A percentile compares a stretch with the other conserved stretches of the same genome.
Evolutionary conservation across 169 alveolate genomes (phyloP).

Genomic region (Plasmodium yoelii): DNA sequence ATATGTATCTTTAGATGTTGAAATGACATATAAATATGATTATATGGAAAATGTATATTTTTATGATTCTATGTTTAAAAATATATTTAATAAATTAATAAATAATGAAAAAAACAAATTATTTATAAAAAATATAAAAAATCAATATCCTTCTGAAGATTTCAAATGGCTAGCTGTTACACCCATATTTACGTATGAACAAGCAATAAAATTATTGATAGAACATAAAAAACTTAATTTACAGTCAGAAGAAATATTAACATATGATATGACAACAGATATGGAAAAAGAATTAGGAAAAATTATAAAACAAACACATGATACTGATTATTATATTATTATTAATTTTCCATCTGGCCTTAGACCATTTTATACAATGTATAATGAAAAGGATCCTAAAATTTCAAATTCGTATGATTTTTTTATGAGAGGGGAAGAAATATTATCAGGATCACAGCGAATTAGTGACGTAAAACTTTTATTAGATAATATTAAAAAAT

Average conservation of each 20-base stretch:
- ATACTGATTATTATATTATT: slow-evolving; percentile 98
- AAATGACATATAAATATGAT: slow-evolving; percentile 96
- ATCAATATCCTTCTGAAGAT: slow-evolving; percentile 67
- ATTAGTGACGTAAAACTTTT: slow-evolving; percentile 97
- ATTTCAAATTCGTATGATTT: slow-evolving; percentile 97
- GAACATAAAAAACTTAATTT: slow-evolving; percentile 78
- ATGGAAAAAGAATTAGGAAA: slow-evolving; percentile 95
- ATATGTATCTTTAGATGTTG: slow-evolving; percentile 98
- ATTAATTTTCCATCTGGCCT: slow-evolving; percentile 97
- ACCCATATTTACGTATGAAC: slow-evolving; percentile 73
- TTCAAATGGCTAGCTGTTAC: slow-evolving; percentile 64
- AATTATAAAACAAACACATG: slow-evolving; percentile 95
- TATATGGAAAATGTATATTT: slow-evolving; percentile 97
- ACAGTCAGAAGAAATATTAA: slow-evolving; percentile 88
- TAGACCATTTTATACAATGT: slow-evolving; percentile 99
- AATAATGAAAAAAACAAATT: slow-evolving; percentile 39
- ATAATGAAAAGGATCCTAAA: slow-evolving; percentile 85
- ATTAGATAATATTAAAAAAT: slow-evolving; percentile 82
- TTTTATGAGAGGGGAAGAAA: slow-evolving; percentile 99
- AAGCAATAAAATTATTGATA: slow-evolving; percentile 86
- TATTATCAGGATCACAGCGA: slow-evolving; percentile 99
- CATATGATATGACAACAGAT: slow-evolving; percentile 94
- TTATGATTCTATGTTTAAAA: slow-evolving; percentile 91
- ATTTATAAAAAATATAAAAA: slow-evolving; percentile 52
- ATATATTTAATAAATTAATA: slow-evolving; percentile 91